phyloP scores from a whole-genome alignment of 2,329 filamentous ascomycete species.

The Eutypella sp. region DNA sequence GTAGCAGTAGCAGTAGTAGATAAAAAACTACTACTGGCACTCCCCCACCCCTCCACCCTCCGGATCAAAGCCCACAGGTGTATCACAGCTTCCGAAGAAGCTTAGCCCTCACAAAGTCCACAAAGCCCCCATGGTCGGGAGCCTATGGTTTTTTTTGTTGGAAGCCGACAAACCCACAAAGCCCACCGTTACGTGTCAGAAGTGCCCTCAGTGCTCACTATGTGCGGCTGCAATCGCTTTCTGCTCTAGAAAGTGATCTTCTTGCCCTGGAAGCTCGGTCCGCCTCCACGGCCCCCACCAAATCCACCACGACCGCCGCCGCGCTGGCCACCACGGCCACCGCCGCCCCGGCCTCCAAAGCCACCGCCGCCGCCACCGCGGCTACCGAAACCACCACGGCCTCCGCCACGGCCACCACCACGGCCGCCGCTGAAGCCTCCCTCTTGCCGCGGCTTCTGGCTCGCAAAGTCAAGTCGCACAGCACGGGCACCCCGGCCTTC shows the following conservation, averaged over 20 bases:
- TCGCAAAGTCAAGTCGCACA: constrained; percentile 78
- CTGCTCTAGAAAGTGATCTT: constrained; percentile 61
- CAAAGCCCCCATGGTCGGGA: constrained; percentile 31
- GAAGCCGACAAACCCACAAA: constrained; percentile 56
- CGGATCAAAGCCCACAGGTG: constrained; percentile 47
- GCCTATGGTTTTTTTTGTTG: constrained; percentile 32
- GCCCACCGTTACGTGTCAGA: constrained; percentile 41
- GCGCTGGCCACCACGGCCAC: constrained; percentile 41
- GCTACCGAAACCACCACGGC: constrained; percentile 33
- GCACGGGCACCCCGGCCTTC: constrained; percentile 65
- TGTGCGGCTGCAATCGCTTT: constrained; percentile 32
- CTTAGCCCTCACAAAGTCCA: constrained; percentile 50
- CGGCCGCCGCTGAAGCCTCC: constrained; percentile 43
- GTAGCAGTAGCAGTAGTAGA: too few relatives aligned
- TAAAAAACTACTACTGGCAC: too few relatives aligned
- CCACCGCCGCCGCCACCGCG: constrained; percentile 37
- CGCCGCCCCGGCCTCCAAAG: too few relatives aligned
- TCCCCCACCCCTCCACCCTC: neutral
- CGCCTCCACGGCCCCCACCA: constrained; percentile 41
- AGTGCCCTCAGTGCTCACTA: constrained; percentile 39
- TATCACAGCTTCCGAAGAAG: constrained; percentile 42
- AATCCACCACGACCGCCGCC: constrained; percentile 33
- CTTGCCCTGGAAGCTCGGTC: constrained; percentile 65
- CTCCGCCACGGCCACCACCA: constrained; percentile 47
- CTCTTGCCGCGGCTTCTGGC: constrained; percentile 58